Conservation (phyloP, 2,329 filamentous ascomycete genomes). For the Parasarocladium wereldwijsianum region DNA sequence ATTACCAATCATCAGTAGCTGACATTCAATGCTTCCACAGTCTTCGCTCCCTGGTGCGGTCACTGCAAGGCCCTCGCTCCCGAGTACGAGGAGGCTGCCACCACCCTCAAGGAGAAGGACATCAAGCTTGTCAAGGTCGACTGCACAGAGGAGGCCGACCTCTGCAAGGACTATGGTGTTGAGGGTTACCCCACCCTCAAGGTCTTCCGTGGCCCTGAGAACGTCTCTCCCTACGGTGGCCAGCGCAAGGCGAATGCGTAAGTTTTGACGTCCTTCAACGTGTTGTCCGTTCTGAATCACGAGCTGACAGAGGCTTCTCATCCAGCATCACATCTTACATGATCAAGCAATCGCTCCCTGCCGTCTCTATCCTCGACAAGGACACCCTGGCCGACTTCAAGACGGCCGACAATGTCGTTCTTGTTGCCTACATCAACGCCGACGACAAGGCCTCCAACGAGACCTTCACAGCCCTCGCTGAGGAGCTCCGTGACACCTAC, state of each 20-base stretch:
- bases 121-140: conserved; percentile 79
- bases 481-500: conserved; percentile 74
- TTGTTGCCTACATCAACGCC: conserved; percentile 74
- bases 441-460: conserved; percentile 77
- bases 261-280: conserved; percentile 16
- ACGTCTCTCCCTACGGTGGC: conserved; percentile 69
- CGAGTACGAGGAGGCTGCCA: conserved; percentile 80
- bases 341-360: conserved; percentile 93
- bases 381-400: conserved; percentile 92
- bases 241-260: conserved; percentile 73
- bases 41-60: conserved; percentile 93
- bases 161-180: conserved; percentile 81
- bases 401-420: conserved; percentile 89
- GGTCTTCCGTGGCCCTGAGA: conserved; percentile 87
- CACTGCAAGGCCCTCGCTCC: conserved; percentile 97
- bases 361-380: conserved; percentile 69
- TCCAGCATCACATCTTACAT: conserved; percentile 66
- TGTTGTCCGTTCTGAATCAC: neutral
- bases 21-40: conserved; percentile 28
- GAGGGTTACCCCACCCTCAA: conserved; percentile 98
- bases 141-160: conserved; percentile 86
- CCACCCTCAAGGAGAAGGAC: conserved; percentile 73
- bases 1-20: conserved; percentile 13
- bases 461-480: conserved; percentile 61
- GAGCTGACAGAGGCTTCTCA: conserved; percentile 9